Percentiles rank a stretch among this genome's conserved stretches.
These are phyloP conservation scores for Russula dissimulans DNA, from an alignment of 768 basidiomycete species.

Conservation along the genomic window DNA sequence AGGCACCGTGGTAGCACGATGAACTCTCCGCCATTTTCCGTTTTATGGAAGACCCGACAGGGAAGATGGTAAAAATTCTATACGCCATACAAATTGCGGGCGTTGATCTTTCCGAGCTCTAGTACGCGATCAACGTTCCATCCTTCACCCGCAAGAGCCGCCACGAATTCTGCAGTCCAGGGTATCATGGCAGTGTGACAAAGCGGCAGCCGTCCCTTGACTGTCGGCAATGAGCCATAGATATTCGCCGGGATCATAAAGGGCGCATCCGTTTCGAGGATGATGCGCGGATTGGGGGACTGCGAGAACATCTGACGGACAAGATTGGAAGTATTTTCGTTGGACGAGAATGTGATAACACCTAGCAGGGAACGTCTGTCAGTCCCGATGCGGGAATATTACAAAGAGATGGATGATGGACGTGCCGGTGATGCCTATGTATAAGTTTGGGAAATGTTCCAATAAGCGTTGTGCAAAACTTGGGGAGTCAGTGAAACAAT, in stretches of 20 bases:
- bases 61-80: background rate
- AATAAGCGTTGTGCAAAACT: conserved; percentile 63
- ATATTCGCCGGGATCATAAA: conserved; percentile 79
- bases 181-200: conserved; percentile 79
- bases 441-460: conserved; percentile 70
- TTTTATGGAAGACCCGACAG: background rate
- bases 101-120: conserved; percentile 55
- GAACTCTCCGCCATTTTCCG: no score
- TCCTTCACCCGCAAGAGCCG: conserved; percentile 32
- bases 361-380: conserved; percentile 31
- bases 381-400: background rate
- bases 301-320: conserved; percentile 36
- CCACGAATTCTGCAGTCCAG: conserved; percentile 74
- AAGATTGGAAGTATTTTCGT: conserved; percentile 58
- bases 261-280: conserved; percentile 82
- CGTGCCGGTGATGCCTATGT: conserved; percentile 72
- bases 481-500: conserved; percentile 82
- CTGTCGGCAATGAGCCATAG: conserved; percentile 42
- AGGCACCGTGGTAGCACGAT: background rate
- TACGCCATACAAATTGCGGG: conserved; percentile 48
- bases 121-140: conserved; percentile 54
- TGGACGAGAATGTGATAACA: conserved; percentile 73
- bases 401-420: background rate
- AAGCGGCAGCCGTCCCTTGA: conserved; percentile 56
- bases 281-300: conserved; percentile 26